These are phyloP conservation scores for Isoetes taiwanensis DNA, from an alignment of 75 land plant species.

Conservation along the genomic window DNA sequence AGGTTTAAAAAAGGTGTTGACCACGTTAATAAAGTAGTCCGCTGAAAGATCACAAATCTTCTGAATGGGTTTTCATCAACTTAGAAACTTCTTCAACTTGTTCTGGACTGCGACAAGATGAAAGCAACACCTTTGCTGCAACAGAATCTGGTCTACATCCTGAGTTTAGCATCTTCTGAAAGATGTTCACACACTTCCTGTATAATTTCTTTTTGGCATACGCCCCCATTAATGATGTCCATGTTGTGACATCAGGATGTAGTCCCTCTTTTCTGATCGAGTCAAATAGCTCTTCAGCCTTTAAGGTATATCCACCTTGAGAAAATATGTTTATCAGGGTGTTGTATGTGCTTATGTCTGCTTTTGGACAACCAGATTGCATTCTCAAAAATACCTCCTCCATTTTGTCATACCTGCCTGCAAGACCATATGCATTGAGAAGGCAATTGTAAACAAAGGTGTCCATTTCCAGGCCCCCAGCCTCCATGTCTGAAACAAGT, in stretches of 20 bases:
- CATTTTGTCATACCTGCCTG: constrained; percentile 53
- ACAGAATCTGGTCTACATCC: constrained; percentile 80
- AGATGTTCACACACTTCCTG: constrained; percentile 49
- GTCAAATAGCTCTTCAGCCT: constrained; percentile 59
- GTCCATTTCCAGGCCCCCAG: constrained; percentile 56
- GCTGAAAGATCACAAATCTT: neutral
- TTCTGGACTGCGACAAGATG: constrained; percentile 54
- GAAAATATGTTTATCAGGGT: constrained; percentile 66
- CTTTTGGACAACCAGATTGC: constrained; percentile 35
- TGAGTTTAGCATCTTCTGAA: constrained; percentile 65
- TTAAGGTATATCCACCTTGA: constrained; percentile 49
- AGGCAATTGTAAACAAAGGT: constrained; percentile 59
- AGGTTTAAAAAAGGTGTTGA: no score
- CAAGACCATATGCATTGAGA: constrained; percentile 59
- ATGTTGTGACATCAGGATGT: constrained; percentile 59
- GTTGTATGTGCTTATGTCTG: constrained; percentile 82
- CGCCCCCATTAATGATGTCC: constrained; percentile 79
- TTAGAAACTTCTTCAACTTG: constrained; percentile 16
- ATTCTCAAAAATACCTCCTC: constrained; percentile 42
- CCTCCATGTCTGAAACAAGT: constrained; percentile 49
- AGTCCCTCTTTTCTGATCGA: constrained; percentile 29
- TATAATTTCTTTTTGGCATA: constrained; percentile 63
- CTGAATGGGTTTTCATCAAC: constrained; percentile 7
- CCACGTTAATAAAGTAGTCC: no score
- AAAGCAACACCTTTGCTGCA: constrained; percentile 67